Conservation (phyloP, 2,329 filamentous ascomycete genomes). For the Drechslerella stenobrocha region DNA sequence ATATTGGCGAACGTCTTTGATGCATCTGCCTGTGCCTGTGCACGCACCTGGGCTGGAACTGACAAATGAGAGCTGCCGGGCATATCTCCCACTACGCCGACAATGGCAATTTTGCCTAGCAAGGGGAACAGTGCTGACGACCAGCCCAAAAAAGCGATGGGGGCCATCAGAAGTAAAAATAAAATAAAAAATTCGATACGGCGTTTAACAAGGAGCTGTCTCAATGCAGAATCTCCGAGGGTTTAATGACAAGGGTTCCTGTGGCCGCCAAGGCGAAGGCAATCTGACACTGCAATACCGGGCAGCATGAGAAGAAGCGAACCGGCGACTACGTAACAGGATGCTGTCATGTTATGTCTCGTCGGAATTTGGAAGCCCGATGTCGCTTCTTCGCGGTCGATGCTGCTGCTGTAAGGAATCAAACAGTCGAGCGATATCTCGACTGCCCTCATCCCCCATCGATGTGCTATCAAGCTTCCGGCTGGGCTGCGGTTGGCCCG, state of each 20-base stretch:
- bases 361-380: conserved; percentile 45
- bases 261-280: conserved; percentile 36
- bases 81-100: conserved; percentile 45
- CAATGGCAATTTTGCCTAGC: conserved; percentile 47
- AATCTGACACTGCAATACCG: conserved; percentile 45
- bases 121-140: conserved; percentile 11
- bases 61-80: conserved; percentile 47
- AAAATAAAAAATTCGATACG: conserved; percentile 43
- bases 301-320: conserved; percentile 30
- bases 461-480: neutral
- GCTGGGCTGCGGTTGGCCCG: neutral
- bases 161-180: conserved; percentile 8
- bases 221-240: conserved; percentile 48
- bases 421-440: neutral
- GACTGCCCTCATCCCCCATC: neutral
- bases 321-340: conserved; percentile 48
- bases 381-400: conserved; percentile 18
- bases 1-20: conserved; percentile 13
- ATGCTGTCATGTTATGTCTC: conserved; percentile 43
- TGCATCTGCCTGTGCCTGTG: neutral
- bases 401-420: neutral
- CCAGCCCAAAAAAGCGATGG: conserved; percentile 44
- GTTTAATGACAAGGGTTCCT: conserved; percentile 34
- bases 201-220: conserved; percentile 42
- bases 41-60: conserved; percentile 11